Evolutionary conservation across 1,139 yeast genomes (phyloP).

Genomic region (Candida albicans): DNA sequence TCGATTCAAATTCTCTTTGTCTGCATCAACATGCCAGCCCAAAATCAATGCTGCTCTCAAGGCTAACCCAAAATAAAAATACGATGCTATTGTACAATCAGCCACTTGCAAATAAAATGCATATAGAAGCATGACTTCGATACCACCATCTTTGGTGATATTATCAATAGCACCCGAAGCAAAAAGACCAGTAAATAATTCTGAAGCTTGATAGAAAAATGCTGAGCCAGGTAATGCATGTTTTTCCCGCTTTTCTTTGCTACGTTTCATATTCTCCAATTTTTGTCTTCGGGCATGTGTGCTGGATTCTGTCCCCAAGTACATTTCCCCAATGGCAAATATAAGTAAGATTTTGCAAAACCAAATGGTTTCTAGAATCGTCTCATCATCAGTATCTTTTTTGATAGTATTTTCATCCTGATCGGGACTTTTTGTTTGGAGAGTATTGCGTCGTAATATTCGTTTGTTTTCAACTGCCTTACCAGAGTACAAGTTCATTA

Average conservation of each 20-base stretch:
- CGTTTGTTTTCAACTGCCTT: conserved; percentile 40
- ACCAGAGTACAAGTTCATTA: conserved; percentile 59
- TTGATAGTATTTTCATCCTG: conserved; percentile 45
- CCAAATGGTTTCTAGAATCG: conserved; percentile 75
- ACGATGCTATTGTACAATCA: conserved; percentile 80
- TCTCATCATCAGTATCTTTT: conserved; percentile 51
- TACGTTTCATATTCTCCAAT: conserved; percentile 41
- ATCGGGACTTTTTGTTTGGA: conserved; percentile 35
- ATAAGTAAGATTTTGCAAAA: conserved; percentile 73
- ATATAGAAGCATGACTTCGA: conserved; percentile 74
- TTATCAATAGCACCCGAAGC: conserved; percentile 80
- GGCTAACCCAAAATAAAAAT: conserved; percentile 78
- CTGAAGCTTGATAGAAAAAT: conserved; percentile 74
- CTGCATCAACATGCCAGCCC: conserved; percentile 86
- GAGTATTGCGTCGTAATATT: conserved; percentile 38
- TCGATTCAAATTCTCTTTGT: conserved; percentile 59
- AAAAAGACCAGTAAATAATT: conserved; percentile 69
- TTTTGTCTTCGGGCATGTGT: conserved; percentile 34
- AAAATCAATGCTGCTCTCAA: conserved; percentile 69
- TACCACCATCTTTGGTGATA: conserved; percentile 75
- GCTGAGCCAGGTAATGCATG: conserved; percentile 72
- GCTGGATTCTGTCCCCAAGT: conserved; percentile 65
- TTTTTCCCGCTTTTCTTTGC: conserved; percentile 18
- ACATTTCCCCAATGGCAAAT: conserved; percentile 86
- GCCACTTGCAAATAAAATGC: conserved; percentile 85